These are phyloP conservation scores for Clarireedia homoeocarpa DNA, from an alignment of 2,329 filamentous ascomycete genomes.

Conservation along the genomic window DNA sequence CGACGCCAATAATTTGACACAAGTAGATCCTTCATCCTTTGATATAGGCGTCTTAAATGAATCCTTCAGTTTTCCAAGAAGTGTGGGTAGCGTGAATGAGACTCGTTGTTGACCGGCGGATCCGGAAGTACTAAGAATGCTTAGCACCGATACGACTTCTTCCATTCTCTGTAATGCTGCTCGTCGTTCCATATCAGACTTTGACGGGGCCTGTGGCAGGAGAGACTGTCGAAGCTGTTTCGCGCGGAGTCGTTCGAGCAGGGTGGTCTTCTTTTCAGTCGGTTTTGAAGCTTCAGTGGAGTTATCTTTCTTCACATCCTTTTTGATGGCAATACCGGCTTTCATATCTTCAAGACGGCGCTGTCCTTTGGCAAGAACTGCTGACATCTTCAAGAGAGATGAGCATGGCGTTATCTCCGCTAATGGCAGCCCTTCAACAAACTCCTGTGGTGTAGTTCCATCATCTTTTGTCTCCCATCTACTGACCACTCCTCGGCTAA, in stretches of 20 bases:
- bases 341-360: conserved; percentile 63
- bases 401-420: conserved; percentile 44
- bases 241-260: conserved; percentile 67
- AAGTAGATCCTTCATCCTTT: conserved; percentile 38
- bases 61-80: conserved; percentile 59
- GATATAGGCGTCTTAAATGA: conserved; percentile 46
- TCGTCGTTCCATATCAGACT: conserved; percentile 50
- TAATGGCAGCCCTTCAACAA: conserved; percentile 49
- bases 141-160: conserved; percentile 61
- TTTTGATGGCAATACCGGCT: conserved; percentile 46
- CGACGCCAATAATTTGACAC: conserved; percentile 38
- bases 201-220: conserved; percentile 38
- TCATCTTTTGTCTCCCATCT: conserved; percentile 33
- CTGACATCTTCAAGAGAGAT: conserved; percentile 45
- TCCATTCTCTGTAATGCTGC: conserved; percentile 59
- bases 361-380: conserved; percentile 57
- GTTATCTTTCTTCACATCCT: conserved; percentile 36
- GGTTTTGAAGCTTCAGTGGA: conserved; percentile 12
- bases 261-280: conserved; percentile 46
- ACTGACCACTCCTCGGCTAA: conserved; percentile 42
- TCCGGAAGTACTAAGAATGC: conserved; percentile 52
- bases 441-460: conserved; percentile 28
- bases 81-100: conserved; percentile 55
- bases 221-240: conserved; percentile 53
- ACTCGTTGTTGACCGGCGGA: conserved; percentile 46